Conservation (phyloP, 2,329 filamentous ascomycete species). For the Fusarium avenaceum region DNA sequence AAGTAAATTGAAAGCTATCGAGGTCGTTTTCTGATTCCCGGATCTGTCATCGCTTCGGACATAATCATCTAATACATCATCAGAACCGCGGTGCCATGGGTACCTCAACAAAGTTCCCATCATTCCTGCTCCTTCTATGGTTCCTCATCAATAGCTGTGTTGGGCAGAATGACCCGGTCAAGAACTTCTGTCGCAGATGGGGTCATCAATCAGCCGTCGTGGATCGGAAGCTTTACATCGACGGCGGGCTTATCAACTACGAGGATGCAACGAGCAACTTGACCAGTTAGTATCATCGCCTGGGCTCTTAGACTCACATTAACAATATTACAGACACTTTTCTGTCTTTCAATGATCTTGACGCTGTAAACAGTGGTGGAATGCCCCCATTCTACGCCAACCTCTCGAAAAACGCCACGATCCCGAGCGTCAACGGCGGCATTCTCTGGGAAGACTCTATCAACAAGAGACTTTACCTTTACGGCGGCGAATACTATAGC, state of each 20-base stretch:
- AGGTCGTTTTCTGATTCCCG: no score
- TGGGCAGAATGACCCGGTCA: slow-evolving; percentile 5
- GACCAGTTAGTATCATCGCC: not conserved
- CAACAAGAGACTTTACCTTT: slow-evolving; percentile 16
- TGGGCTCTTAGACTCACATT: not conserved
- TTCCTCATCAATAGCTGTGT: not conserved
- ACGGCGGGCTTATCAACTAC: slow-evolving; percentile 17
- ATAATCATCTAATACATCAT: no score
- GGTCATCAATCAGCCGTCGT: slow-evolving; percentile 14
- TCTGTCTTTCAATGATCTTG: slow-evolving; percentile 9
- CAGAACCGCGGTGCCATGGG: no score
- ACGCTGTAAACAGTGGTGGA: not conserved
- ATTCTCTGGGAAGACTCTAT: slow-evolving; percentile 18
- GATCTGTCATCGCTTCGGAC: no score
- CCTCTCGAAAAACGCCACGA: slow-evolving; percentile 12
- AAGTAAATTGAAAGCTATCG: no score
- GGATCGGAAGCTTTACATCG: slow-evolving; percentile 11
- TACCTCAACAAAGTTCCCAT: no score
- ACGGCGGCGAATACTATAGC: slow-evolving; percentile 1
- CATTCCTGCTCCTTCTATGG: not conserved
- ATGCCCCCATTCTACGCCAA: slow-evolving; percentile 5
- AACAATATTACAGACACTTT: not conserved
- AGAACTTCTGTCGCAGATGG: slow-evolving; percentile 11
- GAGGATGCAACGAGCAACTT: no score
- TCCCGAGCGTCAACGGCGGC: slow-evolving; percentile 13